Base-by-base conservation (phyloP, 345 rosid species). In the Gynandropsis gynandra region DNA sequence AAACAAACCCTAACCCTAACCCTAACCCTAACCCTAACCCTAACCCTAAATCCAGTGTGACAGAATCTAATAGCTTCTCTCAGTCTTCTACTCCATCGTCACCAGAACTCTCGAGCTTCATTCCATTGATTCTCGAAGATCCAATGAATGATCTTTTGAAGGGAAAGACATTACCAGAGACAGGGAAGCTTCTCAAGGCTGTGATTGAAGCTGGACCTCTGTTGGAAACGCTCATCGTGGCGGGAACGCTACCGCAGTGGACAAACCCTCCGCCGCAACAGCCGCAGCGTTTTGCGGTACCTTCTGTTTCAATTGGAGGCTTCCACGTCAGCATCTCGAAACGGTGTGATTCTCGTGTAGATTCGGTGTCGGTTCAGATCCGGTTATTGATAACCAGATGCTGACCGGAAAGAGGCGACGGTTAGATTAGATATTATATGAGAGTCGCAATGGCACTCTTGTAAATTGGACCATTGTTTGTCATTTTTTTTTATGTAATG, bases 141-240 rank as follows among this genome's bases (percentile, higher is more conserved):
- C 70, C 76, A 0, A 67, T 66, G 2, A 65, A 66, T 27, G 41
- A 21, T 34, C 70, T 66, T 15, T 61, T 66, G 61, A 59, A 47
- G 43, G 84, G 77, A 40, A 82, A 69, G 67, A 80, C 86, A 33
- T 67, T 83, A 21, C 95, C 95, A 0, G 93, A 87, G 56, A 74
- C 81, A 58, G 96, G 96, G 0, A 83, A 77, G 79, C 84, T 86
- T 69, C 69, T 86, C 62, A 80, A 86, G 73, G 92, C 95, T 20
- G 95, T 86, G 35, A 77, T 86, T 72, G 77, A 79, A 70, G 92
- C 92, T 16, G 95, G 95, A 10, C 95, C 95, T 18, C 80, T 86
- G 19, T 77, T 86, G 52, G 77, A 83, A 70, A 80, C 95, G 15
- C 78, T 86, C 14, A 86, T 86, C 14, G 68, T 86, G 36, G 95